Conservation (phyloP, 768 basidiomycete genomes). For the Obba rivulosa region DNA sequence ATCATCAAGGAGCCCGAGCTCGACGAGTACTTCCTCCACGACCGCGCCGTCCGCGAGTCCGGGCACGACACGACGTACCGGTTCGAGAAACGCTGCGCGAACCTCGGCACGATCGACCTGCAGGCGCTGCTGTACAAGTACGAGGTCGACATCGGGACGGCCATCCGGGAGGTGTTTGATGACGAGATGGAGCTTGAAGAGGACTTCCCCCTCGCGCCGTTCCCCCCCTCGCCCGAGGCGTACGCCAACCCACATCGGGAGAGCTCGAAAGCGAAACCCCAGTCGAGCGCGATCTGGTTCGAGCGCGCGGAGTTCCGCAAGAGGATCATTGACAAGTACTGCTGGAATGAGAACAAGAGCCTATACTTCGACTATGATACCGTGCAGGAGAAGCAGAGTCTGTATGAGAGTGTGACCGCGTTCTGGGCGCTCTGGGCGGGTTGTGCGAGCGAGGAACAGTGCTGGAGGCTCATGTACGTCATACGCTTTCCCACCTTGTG, state of each 20-base stretch:
- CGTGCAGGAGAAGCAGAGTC: slow-evolving; percentile 80
- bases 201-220: slow-evolving; percentile 86
- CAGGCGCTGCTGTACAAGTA: slow-evolving; percentile 98
- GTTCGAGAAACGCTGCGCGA: slow-evolving; percentile 96
- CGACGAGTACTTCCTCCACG: slow-evolving; percentile 97
- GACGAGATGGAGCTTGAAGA: slow-evolving; percentile 90
- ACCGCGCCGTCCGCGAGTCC: slow-evolving; percentile 93
- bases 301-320: slow-evolving; percentile 79
- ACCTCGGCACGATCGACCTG: slow-evolving; percentile 93
- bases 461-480: slow-evolving; percentile 86
- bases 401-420: slow-evolving; percentile 96
- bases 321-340: slow-evolving; percentile 85
- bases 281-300: slow-evolving; percentile 90
- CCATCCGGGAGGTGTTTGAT: slow-evolving; percentile 92
- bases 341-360: slow-evolving; percentile 95
- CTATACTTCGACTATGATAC: slow-evolving; percentile 98
- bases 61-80: slow-evolving; percentile 97
- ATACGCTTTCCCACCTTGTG: background rate
- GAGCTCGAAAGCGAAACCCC: slow-evolving; percentile 51
- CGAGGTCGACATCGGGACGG: slow-evolving; percentile 97
- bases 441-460: slow-evolving; percentile 93
- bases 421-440: slow-evolving; percentile 98
- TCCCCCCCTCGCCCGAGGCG: slow-evolving; percentile 74
- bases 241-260: slow-evolving; percentile 61
- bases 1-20: slow-evolving; percentile 77